Evolutionary conservation across 768 basidiomycete species (phyloP).

Genomic region (Stropharia rugosoannulata): DNA sequence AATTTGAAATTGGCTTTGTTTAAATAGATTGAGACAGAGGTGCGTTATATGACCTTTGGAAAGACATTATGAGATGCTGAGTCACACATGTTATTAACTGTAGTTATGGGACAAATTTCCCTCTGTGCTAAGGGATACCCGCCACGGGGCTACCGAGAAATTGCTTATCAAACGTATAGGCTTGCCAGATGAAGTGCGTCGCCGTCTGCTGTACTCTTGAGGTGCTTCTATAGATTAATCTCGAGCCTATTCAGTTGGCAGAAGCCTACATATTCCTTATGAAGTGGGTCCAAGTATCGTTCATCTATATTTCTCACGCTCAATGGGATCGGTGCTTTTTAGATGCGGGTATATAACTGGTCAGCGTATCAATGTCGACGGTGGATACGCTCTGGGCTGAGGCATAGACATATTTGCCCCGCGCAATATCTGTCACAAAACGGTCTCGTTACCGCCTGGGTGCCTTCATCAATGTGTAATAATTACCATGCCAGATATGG

Average conservation of each 20-base stretch:
- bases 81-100: no score
- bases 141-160: neutral
- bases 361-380: neutral
- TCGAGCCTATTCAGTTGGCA: neutral
- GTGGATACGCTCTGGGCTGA: neutral
- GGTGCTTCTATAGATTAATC: no score
- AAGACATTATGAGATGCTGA: no score
- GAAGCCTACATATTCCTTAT: conserved; percentile 8
- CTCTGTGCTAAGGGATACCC: no score
- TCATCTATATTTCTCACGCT: neutral
- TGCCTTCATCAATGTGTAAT: no score
- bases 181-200: neutral
- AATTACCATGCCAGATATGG: no score
- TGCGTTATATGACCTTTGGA: neutral
- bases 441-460: no score
- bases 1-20: neutral
- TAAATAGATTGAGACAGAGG: neutral
- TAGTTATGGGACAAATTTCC: neutral
- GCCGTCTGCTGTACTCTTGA: no score
- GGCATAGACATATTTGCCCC: no score
- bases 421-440: no score
- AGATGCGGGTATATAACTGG: conserved; percentile 9
- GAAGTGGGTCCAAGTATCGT: neutral
- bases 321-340: neutral
- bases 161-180: conserved; percentile 5